These are phyloP conservation scores for Rhodotorula toruloides DNA, from an alignment of 768 basidiomycete genomes.

Conservation along the genomic window DNA sequence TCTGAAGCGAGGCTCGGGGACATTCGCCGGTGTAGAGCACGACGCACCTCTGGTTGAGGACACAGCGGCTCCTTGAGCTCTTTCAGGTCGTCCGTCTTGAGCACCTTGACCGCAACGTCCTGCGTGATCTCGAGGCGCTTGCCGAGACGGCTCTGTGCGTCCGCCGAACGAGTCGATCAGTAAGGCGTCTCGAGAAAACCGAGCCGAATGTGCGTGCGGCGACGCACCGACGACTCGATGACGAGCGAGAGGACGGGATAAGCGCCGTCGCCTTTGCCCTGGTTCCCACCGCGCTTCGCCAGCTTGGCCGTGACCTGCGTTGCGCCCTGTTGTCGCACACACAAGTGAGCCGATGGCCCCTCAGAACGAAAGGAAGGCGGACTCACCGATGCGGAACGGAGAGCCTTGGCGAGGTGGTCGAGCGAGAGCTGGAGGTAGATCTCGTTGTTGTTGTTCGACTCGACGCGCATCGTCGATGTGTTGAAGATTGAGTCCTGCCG, in stretches of 20 bases:
- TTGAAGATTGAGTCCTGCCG: conserved; percentile 26
- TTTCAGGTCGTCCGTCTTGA: conserved; percentile 67
- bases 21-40: neutral
- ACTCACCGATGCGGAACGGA: conserved; percentile 47
- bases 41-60: conserved; percentile 70
- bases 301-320: conserved; percentile 72
- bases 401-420: conserved; percentile 67
- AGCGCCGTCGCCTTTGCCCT: conserved; percentile 22
- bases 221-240: conserved; percentile 52
- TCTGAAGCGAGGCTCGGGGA: neutral
- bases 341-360: neutral
- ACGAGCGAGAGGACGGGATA: conserved; percentile 72
- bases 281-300: conserved; percentile 57
- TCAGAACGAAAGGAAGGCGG: neutral
- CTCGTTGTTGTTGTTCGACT: conserved; percentile 75
- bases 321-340: conserved; percentile 47
- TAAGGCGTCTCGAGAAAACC: too few species aligned
- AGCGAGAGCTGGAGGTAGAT: conserved; percentile 69
- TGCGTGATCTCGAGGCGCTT: conserved; percentile 64
- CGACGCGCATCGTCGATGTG: conserved; percentile 73
- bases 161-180: neutral
- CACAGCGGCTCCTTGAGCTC: conserved; percentile 73
- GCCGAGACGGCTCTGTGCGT: conserved; percentile 57
- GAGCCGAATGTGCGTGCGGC: neutral
- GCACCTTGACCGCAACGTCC: conserved; percentile 74